Percentiles rank a stretch among this genome's conserved stretches.
These are phyloP conservation scores for Naganishia vishniacii DNA, from an alignment of 768 basidiomycete genomes.

Conservation along the genomic window DNA sequence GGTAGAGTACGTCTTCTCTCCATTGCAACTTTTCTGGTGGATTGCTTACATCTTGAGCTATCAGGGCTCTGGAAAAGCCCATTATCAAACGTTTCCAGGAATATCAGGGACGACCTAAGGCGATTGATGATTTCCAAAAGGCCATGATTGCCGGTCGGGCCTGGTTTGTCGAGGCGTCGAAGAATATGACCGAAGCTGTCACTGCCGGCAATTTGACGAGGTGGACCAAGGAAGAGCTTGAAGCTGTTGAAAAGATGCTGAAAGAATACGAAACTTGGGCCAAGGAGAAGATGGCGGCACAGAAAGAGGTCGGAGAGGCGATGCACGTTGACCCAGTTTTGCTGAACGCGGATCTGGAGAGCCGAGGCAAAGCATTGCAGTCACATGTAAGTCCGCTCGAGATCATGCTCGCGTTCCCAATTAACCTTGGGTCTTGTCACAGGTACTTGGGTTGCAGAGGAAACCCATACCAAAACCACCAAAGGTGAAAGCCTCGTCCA, in stretches of 20 bases:
- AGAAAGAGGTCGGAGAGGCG: slow-evolving; percentile 19
- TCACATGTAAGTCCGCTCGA: slow-evolving; percentile 14
- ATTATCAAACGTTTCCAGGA: slow-evolving; percentile 84
- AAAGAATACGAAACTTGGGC: slow-evolving; percentile 81
- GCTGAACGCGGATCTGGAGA: slow-evolving; percentile 19
- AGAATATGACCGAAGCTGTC: slow-evolving; percentile 66
- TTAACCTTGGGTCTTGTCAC: background rate
- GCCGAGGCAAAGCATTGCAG: slow-evolving; percentile 22
- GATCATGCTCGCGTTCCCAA: background rate
- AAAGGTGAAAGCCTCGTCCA: background rate
- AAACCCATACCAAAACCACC: slow-evolving; percentile 26
- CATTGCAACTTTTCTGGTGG: background rate
- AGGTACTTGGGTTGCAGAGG: slow-evolving; percentile 21
- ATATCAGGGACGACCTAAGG: slow-evolving; percentile 74
- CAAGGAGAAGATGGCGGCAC: slow-evolving; percentile 57
- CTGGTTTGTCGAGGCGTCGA: slow-evolving; percentile 76
- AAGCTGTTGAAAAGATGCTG: slow-evolving; percentile 67
- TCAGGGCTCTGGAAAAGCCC: slow-evolving; percentile 69
- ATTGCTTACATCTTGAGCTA: background rate
- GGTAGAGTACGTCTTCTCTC: slow-evolving; percentile 69
- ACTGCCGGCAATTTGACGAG: slow-evolving; percentile 62
- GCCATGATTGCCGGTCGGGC: slow-evolving; percentile 53
- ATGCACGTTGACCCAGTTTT: slow-evolving; percentile 20
- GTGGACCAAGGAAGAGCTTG: slow-evolving; percentile 82
- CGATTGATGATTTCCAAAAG: slow-evolving; percentile 82